Base-by-base conservation (phyloP, 1,139 yeast species). In the Taphrina sp. region DNA sequence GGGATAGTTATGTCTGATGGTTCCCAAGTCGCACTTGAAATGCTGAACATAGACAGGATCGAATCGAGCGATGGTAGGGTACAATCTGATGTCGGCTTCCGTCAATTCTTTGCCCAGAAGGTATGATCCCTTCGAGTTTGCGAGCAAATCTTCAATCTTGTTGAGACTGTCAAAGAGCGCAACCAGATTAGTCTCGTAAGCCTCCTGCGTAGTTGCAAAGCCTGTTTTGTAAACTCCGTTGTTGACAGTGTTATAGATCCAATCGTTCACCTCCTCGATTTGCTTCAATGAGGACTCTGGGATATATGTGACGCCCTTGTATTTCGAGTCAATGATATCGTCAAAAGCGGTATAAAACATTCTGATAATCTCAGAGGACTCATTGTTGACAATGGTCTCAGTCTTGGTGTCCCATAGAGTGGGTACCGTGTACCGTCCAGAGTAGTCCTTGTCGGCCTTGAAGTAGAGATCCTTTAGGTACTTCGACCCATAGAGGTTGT, bases 11-110 rank as follows among this genome's bases (percentile, higher is more conserved):
- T 75, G 75, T 66, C 96, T 80, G 65, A 92, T 85, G 76, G 82
- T 85, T 52, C 82, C 81, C 61, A 88, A 71, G 69, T 92, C 92
- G 71, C 96, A 87, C 73, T 92, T 92, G 79, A 92, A 92, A 69
- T 89, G 96, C 70, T 89, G 95, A 56, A 84, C 90, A 67, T 90
- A 90, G 28, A 87, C 95, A 1, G 94, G 85, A 69, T 90, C 96
- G 66, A 90, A 90, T 64, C 97, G 79, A 45, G 86, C 75, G 60
- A 90, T 83, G 7, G 96, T 83, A 31, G 94, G 82, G 72, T 72
- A 92, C 59, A 92, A 77, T 63, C 97, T 77, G 57, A 92, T 75
- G 68, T 92, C 98, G 14, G 95, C 95, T 71, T 90, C 96, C 2
- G 96, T 89, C 59, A 92, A 72, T 45, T 72, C 73, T 60, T 81